These are phyloP conservation scores for Theobroma cacao DNA, from an alignment of 345 rosid species.

Conservation along the genomic window DNA sequence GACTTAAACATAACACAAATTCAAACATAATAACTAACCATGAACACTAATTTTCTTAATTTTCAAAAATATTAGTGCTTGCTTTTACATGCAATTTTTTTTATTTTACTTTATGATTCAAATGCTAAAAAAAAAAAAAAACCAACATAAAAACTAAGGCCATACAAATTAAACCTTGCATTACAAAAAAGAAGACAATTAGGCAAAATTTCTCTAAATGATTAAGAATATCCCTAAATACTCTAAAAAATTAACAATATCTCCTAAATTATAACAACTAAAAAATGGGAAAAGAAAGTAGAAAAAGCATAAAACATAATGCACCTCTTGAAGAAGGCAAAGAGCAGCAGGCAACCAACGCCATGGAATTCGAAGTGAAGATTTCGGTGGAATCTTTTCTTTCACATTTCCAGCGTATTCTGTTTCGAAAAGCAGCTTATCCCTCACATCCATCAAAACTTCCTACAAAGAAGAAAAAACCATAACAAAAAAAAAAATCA, in stretches of 20 bases:
- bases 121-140: not conserved
- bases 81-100: not conserved
- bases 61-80: not conserved
- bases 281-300: not conserved
- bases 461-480: constrained; percentile 40
- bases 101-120: not conserved
- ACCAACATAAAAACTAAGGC: not conserved
- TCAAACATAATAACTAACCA: not conserved
- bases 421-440: constrained; percentile 92
- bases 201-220: not conserved
- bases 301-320: not conserved
- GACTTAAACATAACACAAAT: not conserved
- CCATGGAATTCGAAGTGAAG: constrained; percentile 78
- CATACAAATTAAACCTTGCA: not conserved
- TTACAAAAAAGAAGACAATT: not conserved
- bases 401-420: constrained; percentile 85
- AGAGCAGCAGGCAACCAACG: constrained; percentile 91
- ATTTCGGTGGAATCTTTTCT: constrained; percentile 70
- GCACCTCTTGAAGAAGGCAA: constrained; percentile 95
- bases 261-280: not conserved
- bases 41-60: not conserved
- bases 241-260: not conserved
- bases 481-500: not conserved
- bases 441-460: constrained; percentile 88
- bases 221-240: not conserved